Conservation (phyloP, 129 eudicot species). For the Arctium minus region DNA sequence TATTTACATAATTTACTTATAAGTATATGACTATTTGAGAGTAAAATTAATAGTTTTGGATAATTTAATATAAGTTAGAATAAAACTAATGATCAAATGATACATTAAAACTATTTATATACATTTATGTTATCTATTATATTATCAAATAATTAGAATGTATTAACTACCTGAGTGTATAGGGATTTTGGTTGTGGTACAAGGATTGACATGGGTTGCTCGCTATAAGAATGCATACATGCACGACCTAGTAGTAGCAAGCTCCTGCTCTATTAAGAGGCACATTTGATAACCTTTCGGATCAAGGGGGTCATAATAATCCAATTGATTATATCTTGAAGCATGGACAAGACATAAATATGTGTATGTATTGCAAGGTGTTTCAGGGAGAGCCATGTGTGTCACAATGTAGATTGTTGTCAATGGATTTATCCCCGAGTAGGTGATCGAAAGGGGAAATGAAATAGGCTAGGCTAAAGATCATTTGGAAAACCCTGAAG, state of each 20-base stretch:
- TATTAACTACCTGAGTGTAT: background rate
- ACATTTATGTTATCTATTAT: background rate
- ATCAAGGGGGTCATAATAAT: background rate
- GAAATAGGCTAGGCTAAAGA: background rate
- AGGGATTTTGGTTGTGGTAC: background rate
- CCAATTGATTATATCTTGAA: background rate
- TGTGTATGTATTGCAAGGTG: background rate
- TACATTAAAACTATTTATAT: background rate
- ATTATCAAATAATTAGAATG: background rate
- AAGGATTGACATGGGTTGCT: background rate
- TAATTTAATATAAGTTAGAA: background rate
- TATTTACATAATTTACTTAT: too few species aligned
- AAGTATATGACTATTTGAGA: too few species aligned
- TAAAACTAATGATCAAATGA: background rate
- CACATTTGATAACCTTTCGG: background rate
- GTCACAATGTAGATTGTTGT: background rate
- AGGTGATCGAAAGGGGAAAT: background rate
- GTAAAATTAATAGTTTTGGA: too few species aligned
- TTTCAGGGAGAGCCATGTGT: background rate
- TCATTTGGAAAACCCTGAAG: background rate
- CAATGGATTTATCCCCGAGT: background rate
- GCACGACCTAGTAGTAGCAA: too few species aligned
- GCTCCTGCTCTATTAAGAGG: too few species aligned
- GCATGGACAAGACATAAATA: background rate
- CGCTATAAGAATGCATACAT: too few species aligned